Evolutionary conservation across 306 rosid species (phyloP).

Genomic region (Quercus suber): DNA sequence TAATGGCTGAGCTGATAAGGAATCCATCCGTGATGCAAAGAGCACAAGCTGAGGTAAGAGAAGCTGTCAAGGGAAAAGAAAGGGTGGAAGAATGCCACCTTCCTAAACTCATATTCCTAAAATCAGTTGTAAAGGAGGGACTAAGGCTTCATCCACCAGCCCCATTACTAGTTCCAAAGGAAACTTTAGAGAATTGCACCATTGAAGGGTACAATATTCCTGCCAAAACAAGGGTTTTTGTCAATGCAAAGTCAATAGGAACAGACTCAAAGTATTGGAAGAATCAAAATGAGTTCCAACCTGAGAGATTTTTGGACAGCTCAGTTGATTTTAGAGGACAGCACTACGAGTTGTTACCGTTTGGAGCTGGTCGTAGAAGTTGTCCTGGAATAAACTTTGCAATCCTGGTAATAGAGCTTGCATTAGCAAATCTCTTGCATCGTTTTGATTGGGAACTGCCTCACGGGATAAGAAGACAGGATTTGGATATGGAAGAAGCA

Average conservation of each 20-base stretch:
- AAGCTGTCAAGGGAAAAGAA: slow-evolving; percentile 6
- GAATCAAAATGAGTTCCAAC: slow-evolving; percentile 11
- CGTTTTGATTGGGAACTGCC: slow-evolving; percentile 31
- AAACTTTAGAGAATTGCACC: background rate
- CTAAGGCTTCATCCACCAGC: slow-evolving; percentile 18
- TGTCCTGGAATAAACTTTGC: slow-evolving; percentile 20
- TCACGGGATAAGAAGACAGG: slow-evolving; percentile 15
- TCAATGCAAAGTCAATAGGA: slow-evolving; percentile 16
- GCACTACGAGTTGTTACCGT: slow-evolving; percentile 11
- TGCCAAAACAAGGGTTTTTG: slow-evolving; percentile 14
- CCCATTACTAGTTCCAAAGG: slow-evolving; percentile 23
- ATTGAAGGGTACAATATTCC: slow-evolving; percentile 14
- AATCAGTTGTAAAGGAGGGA: slow-evolving; percentile 18
- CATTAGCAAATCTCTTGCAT: slow-evolving; percentile 26
- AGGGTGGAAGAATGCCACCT: slow-evolving; percentile 20
- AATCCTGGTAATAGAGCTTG: slow-evolving; percentile 7
- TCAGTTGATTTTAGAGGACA: slow-evolving; percentile 18
- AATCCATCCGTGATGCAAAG: slow-evolving; percentile 16
- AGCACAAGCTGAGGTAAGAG: slow-evolving; percentile 27
- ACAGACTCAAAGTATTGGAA: slow-evolving; percentile 12
- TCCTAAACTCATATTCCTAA: slow-evolving; percentile 12
- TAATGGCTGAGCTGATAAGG: slow-evolving; percentile 28
- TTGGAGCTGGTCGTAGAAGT: slow-evolving; percentile 26
- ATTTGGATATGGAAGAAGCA: slow-evolving; percentile 16
- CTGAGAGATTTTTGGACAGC: slow-evolving; percentile 23